A percentile compares a stretch with the other conserved stretches of the same genome.
phyloP scores from a whole-genome alignment of 257 asterid genomes.

The Solanum piurae region DNA sequence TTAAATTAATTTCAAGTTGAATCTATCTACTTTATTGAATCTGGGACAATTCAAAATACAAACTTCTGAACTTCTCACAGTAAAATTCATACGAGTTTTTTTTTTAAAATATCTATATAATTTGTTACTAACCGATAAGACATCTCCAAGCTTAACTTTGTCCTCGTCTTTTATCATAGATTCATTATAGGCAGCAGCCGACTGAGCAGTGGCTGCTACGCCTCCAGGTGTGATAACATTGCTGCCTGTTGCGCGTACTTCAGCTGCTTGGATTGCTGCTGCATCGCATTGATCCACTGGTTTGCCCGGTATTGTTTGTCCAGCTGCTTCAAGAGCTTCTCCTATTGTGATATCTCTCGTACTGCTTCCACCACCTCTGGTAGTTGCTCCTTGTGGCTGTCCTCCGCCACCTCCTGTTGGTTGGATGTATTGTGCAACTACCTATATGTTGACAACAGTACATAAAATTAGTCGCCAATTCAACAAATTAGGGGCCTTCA shows the following conservation, averaged over 20 bases:
- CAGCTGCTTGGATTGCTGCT: conserved; percentile 78
- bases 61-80: not conserved
- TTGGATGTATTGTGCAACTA: conserved; percentile 29
- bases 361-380: not conserved
- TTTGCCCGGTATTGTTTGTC: conserved; percentile 32
- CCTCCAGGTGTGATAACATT: conserved; percentile 41
- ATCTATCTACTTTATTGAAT: not conserved
- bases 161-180: conserved; percentile 28
- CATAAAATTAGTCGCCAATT: not conserved
- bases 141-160: conserved; percentile 43
- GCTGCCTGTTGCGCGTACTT: conserved; percentile 53
- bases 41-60: too few species aligned
- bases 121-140: conserved; percentile 26
- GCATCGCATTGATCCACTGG: conserved; percentile 63
- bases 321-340: conserved; percentile 65
- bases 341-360: conserved; percentile 42
- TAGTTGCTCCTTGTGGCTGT: not conserved
- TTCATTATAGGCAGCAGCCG: conserved; percentile 61
- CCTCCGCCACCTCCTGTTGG: not conserved
- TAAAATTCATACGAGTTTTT: too few species aligned
- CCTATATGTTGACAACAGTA: conserved; percentile 7
- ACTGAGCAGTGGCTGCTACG: conserved; percentile 57
- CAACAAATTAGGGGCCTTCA: not conserved
- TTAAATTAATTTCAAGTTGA: too few species aligned
- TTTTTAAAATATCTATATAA: not conserved